phyloP scores from a whole-genome alignment of 1,139 yeast genomes.

The Wickerhamomyces sp. region DNA sequence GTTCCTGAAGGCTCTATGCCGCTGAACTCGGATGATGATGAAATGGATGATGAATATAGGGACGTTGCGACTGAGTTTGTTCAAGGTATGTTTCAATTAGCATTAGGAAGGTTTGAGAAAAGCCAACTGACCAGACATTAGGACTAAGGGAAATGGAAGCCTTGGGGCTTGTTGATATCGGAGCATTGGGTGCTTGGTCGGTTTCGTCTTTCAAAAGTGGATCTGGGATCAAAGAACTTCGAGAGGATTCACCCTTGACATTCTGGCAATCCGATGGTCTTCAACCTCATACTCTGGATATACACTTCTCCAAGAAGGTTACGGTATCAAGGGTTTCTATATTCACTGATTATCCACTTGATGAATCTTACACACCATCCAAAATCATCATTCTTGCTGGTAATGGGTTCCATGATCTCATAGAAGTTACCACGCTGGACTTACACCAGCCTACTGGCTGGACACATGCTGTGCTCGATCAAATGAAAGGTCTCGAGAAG shows the following conservation, averaged over 20 bases:
- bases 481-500: slow-evolving; percentile 43
- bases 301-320: slow-evolving; percentile 78
- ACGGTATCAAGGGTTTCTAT: slow-evolving; percentile 65
- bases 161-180: slow-evolving; percentile 62
- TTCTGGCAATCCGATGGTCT: slow-evolving; percentile 97
- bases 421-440: slow-evolving; percentile 64
- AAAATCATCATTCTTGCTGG: slow-evolving; percentile 73
- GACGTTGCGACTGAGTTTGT: slow-evolving; percentile 15
- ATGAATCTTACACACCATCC: slow-evolving; percentile 92
- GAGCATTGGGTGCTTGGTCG: slow-evolving; percentile 82
- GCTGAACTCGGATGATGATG: slow-evolving; percentile 7
- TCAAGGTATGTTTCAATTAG: slow-evolving; percentile 10
- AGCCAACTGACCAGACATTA: slow-evolving; percentile 26
- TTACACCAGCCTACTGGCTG: slow-evolving; percentile 81
- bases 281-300: slow-evolving; percentile 82
- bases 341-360: slow-evolving; percentile 61
- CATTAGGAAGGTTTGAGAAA: not conserved
- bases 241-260: slow-evolving; percentile 69
- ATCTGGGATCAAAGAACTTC: slow-evolving; percentile 60
- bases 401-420: slow-evolving; percentile 77
- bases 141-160: slow-evolving; percentile 56
- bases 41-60: slow-evolving; percentile 15
- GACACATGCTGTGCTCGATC: slow-evolving; percentile 68
- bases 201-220: slow-evolving; percentile 75
- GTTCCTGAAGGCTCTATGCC: slow-evolving; percentile 14